These are phyloP conservation scores for Amanita rimosa DNA, from an alignment of 768 basidiomycete species.

Conservation along the genomic window DNA sequence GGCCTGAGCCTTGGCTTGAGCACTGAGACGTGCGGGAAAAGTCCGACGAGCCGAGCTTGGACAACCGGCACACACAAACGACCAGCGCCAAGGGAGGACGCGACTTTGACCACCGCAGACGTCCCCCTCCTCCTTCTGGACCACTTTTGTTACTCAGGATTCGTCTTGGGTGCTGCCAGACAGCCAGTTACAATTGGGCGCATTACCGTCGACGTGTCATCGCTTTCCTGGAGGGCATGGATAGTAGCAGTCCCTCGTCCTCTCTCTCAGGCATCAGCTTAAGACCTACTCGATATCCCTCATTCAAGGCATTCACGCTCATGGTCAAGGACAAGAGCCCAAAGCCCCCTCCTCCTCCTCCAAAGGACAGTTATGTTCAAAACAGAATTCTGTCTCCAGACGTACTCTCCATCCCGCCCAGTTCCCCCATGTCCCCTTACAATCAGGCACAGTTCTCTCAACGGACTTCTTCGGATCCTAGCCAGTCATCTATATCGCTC, in stretches of 20 bases:
- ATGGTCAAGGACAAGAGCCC: conserved; percentile 15
- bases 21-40: background rate
- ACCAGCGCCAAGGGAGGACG: background rate
- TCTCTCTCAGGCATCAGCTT: conserved; percentile 9
- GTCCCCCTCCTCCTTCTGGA: background rate
- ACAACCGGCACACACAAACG: background rate
- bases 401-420: conserved; percentile 25
- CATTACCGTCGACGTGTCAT: background rate
- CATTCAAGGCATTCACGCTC: conserved; percentile 23
- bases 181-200: background rate
- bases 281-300: conserved; percentile 20
- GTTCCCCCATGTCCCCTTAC: conserved; percentile 27
- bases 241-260: conserved; percentile 16
- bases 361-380: conserved; percentile 50
- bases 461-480: conserved; percentile 21
- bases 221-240: conserved; percentile 11
- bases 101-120: background rate
- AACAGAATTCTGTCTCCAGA: conserved; percentile 37
- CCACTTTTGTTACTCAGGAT: background rate
- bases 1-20: too few species aligned
- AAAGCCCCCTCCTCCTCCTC: conserved; percentile 47
- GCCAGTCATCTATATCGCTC: conserved; percentile 24
- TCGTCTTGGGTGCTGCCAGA: background rate
- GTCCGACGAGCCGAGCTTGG: background rate
- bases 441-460: conserved; percentile 22